Evolutionary conservation across 1,139 yeast species (phyloP).

Genomic region (Kodamaea sp.): DNA sequence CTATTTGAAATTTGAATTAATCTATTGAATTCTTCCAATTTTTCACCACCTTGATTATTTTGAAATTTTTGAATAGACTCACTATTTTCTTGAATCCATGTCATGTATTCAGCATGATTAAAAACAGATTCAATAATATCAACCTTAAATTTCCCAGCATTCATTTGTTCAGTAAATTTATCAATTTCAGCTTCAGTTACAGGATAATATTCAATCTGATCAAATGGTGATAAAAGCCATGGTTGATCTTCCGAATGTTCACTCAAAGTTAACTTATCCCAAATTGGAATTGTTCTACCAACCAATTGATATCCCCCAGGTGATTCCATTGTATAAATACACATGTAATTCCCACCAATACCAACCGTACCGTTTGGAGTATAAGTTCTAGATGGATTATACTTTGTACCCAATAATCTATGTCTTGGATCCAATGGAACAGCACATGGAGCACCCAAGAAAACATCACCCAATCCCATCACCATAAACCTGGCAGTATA

Average conservation of each 20-base stretch:
- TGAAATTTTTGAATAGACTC: conserved; percentile 71
- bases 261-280: conserved; percentile 90
- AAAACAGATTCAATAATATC: conserved; percentile 75
- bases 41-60: conserved; percentile 68
- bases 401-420: conserved; percentile 85
- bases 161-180: conserved; percentile 62
- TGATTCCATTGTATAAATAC: conserved; percentile 96
- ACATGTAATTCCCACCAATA: conserved; percentile 97
- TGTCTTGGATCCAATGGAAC: conserved; percentile 97
- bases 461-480: conserved; percentile 94
- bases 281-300: conserved; percentile 94
- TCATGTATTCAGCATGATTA: conserved; percentile 72
- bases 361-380: conserved; percentile 98
- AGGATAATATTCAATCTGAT: conserved; percentile 91
- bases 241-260: conserved; percentile 64
- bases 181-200: conserved; percentile 83
- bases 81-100: conserved; percentile 73
- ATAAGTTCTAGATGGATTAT: conserved; percentile 92
- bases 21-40: conserved; percentile 77
- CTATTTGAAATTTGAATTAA: conserved; percentile 80
- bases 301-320: conserved; percentile 98
- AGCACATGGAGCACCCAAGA: conserved; percentile 97
- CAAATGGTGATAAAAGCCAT: conserved; percentile 89
- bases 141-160: conserved; percentile 76
- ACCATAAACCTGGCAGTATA: conserved; percentile 89